Evolutionary conservation across 148 eudicot species (phyloP).

Genomic region (Selenicereus undatus): DNA sequence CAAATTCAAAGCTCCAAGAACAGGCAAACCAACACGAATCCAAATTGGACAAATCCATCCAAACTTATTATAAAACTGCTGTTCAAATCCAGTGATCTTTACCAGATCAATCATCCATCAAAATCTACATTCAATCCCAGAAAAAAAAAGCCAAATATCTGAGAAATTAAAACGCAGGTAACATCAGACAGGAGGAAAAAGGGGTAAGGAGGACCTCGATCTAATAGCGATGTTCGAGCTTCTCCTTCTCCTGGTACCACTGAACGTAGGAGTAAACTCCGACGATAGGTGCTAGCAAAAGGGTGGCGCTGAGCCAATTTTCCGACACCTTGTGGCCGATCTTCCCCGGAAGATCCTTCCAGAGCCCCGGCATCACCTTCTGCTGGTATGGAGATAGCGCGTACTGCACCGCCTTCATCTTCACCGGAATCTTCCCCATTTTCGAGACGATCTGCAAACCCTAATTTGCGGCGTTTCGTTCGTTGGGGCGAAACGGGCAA

Average conservation of each 20-base stretch:
- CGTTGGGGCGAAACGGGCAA: background rate
- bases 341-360: conserved; percentile 72
- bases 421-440: conserved; percentile 83
- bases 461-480: conserved; percentile 22
- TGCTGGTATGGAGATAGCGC: conserved; percentile 89
- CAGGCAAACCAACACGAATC: background rate
- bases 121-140: background rate
- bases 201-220: background rate
- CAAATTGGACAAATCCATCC: conserved; percentile 5
- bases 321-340: conserved; percentile 75
- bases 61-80: conserved; percentile 14
- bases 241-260: conserved; percentile 65
- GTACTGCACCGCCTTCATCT: conserved; percentile 79
- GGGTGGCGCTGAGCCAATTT: conserved; percentile 72
- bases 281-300: conserved; percentile 62
- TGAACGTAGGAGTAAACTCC: conserved; percentile 65
- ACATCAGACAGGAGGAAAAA: background rate
- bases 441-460: conserved; percentile 18
- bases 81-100: background rate
- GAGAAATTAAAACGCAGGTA: background rate
- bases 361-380: conserved; percentile 88
- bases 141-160: background rate
- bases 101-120: conserved; percentile 11
- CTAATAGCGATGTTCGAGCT: conserved; percentile 56
- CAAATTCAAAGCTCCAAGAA: background rate